A percentile compares a stretch with the other conserved stretches of the same genome.
These are phyloP conservation scores for Auricularia sp. DNA, from an alignment of 768 basidiomycete genomes.

Conservation along the genomic window DNA sequence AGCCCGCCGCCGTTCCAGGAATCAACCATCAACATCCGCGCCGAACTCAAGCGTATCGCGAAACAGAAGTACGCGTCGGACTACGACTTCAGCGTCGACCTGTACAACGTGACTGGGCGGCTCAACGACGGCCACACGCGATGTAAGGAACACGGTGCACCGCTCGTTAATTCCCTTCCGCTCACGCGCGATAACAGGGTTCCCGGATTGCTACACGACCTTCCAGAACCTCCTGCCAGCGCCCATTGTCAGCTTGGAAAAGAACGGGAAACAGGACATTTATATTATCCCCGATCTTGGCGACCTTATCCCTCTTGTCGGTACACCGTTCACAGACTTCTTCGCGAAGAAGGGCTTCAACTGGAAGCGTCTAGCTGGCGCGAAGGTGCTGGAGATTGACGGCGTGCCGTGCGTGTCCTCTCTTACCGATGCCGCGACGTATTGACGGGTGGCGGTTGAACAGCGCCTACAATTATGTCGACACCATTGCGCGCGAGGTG, in stretches of 20 bases:
- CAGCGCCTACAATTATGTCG: conserved; percentile 43
- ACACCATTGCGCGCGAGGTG: conserved; percentile 45
- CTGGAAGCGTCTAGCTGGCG: conserved; percentile 52
- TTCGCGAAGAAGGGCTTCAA: conserved; percentile 42
- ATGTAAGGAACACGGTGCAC: conserved; percentile 17
- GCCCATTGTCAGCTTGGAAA: conserved; percentile 41
- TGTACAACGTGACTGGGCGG: conserved; percentile 44
- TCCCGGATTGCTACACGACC: conserved; percentile 43
- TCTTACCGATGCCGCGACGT: neutral
- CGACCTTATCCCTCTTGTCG: conserved; percentile 38
- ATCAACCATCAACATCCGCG: conserved; percentile 45
- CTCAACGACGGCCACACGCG: conserved; percentile 61
- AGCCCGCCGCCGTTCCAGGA: conserved; percentile 43
- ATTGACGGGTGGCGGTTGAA: neutral
- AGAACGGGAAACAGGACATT: conserved; percentile 34
- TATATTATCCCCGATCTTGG: conserved; percentile 47
- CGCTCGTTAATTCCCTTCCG: neutral
- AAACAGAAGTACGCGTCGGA: conserved; percentile 44
- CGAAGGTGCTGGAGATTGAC: conserved; percentile 43
- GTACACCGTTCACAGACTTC: conserved; percentile 33
- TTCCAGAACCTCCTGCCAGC: conserved; percentile 49
- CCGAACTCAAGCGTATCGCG: conserved; percentile 37
- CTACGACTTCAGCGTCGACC: conserved; percentile 51
- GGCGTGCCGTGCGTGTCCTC: conserved; percentile 22
- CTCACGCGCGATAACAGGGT: conserved; percentile 26